phyloP scores from a whole-genome alignment of 2,329 filamentous ascomycete genomes.

The Stromatinia cepivora region DNA sequence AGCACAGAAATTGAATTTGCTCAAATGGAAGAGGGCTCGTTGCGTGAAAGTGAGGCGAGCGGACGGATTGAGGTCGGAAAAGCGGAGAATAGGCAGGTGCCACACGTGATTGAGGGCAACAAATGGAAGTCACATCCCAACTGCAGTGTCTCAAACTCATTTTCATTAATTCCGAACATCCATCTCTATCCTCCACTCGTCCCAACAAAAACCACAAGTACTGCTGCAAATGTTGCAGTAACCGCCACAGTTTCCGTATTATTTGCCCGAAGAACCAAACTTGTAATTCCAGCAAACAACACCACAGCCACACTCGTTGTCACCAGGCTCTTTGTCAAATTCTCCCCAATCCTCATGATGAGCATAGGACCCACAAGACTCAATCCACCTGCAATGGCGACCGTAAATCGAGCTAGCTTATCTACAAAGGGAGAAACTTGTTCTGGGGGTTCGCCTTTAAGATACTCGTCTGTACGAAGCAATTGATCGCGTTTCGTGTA shows the following conservation, averaged over 20 bases:
- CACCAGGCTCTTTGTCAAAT: constrained; percentile 2
- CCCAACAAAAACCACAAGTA: not conserved
- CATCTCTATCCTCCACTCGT: constrained; percentile 4
- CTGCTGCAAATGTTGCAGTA: not conserved
- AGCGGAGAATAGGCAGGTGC: too few species aligned
- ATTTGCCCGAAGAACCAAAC: not conserved
- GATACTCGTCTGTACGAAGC: not conserved
- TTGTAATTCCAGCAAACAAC: constrained; percentile 6
- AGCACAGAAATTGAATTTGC: not conserved
- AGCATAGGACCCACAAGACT: not conserved
- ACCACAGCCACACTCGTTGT: not conserved
- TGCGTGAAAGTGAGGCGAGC: not conserved
- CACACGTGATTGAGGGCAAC: not conserved
- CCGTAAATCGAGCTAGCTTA: not conserved
- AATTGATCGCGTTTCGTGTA: constrained; percentile 1
- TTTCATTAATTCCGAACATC: not conserved
- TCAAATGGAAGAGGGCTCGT: not conserved
- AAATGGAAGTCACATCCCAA: not conserved
- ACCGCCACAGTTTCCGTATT: not conserved
- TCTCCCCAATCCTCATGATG: not conserved
- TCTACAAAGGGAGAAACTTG: not conserved
- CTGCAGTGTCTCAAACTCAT: not conserved
- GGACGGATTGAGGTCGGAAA: not conserved
- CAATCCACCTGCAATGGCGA: not conserved
- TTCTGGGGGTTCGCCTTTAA: constrained; percentile 1